Conservation (phyloP, 2,329 filamentous ascomycete genomes). For the Lasiodiplodia citricola region DNA sequence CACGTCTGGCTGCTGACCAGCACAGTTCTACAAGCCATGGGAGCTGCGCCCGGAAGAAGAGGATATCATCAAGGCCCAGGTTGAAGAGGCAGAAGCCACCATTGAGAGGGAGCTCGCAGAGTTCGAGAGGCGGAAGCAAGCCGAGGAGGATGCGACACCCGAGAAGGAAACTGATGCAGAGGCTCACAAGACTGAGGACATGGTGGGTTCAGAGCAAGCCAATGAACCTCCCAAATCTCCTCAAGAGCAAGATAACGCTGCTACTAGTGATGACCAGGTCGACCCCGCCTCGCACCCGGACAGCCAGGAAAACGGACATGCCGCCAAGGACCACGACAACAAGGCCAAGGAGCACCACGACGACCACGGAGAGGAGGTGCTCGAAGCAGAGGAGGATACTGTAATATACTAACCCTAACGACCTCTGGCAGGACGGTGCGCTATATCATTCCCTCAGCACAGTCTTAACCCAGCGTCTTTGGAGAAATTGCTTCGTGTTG, state of each 20-base stretch:
- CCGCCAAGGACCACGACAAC: constrained; percentile 35
- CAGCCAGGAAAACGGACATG: constrained; percentile 29
- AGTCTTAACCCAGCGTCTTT: constrained; percentile 1
- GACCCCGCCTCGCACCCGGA: constrained; percentile 25
- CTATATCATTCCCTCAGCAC: neutral
- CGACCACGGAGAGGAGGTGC: constrained; percentile 76
- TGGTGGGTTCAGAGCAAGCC: constrained; percentile 29
- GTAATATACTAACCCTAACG: constrained; percentile 76
- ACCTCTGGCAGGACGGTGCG: constrained; percentile 3
- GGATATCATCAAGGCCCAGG: constrained; percentile 71
- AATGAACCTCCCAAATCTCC: constrained; percentile 35
- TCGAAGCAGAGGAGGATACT: constrained; percentile 86
- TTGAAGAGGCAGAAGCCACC: constrained; percentile 65
- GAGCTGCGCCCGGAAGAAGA: constrained; percentile 73
- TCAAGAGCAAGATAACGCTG: constrained; percentile 21
- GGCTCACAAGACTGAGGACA: constrained; percentile 10
- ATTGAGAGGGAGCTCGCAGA: constrained; percentile 70
- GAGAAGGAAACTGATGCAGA: constrained; percentile 8
- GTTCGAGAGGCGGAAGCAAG: constrained; percentile 56
- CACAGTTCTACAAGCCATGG: constrained; percentile 86
- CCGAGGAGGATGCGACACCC: constrained; percentile 27
- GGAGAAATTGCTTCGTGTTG: constrained; percentile 7
- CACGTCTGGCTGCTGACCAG: constrained; percentile 26
- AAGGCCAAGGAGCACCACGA: constrained; percentile 45
- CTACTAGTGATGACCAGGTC: constrained; percentile 17